Evolutionary conservation across 2,329 filamentous ascomycete species (phyloP).

Genomic region (Botryotinia narcissicola): DNA sequence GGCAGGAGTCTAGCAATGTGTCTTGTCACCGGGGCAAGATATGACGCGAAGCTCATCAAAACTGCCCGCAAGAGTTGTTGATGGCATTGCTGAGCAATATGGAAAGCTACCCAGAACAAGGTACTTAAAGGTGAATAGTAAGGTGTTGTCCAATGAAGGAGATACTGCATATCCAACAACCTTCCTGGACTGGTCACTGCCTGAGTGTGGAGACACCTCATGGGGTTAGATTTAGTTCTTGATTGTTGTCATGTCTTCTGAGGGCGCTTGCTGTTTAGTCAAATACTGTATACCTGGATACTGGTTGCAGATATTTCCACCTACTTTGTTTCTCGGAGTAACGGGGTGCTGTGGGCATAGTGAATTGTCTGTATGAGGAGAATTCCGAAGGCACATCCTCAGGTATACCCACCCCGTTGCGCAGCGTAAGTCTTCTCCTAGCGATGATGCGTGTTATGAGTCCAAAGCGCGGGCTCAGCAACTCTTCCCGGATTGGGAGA

Average conservation of each 20-base stretch:
- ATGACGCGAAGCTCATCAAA: not conserved
- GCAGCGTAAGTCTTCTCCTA: conserved; percentile 15
- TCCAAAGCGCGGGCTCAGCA: conserved; percentile 7
- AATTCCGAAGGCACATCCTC: conserved; percentile 15
- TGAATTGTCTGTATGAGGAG: conserved; percentile 17
- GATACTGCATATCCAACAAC: not conserved
- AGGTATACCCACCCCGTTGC: conserved; percentile 11
- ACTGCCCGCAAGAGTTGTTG: conserved; percentile 7
- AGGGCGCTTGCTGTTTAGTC: not conserved
- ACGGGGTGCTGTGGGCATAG: conserved; percentile 10
- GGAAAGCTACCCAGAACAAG: conserved; percentile 11
- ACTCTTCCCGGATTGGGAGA: conserved; percentile 12
- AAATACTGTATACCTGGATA: conserved; percentile 1
- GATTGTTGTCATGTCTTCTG: not conserved
- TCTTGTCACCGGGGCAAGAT: not conserved
- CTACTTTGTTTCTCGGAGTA: conserved; percentile 10
- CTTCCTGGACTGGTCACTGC: not conserved
- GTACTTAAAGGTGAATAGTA: not conserved
- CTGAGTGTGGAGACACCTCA: conserved; percentile 4
- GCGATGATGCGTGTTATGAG: not conserved
- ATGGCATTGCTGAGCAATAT: conserved; percentile 9
- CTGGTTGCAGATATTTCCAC: conserved; percentile 4
- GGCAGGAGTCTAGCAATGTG: conserved; percentile 3
- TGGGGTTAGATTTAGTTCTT: conserved; percentile 3
- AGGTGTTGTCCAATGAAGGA: not conserved